These are phyloP conservation scores for Aristolochia californica DNA, from an alignment of 164 flowering plant species.

Conservation along the genomic window DNA sequence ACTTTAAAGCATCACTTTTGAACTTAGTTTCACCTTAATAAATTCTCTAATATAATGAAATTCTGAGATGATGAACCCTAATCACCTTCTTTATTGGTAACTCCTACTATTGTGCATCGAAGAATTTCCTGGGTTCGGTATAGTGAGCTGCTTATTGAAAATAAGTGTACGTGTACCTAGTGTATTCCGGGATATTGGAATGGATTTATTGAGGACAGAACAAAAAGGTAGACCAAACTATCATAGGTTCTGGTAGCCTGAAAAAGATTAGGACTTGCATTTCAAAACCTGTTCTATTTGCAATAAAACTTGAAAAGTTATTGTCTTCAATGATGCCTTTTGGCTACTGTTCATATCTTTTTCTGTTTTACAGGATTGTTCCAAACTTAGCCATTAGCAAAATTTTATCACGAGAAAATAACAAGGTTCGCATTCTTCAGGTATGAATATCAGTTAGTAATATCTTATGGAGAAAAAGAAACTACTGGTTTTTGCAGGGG, in stretches of 20 bases:
- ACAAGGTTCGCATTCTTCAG: slow-evolving; percentile 92
- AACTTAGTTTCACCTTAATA: too few relatives aligned
- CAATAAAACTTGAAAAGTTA: neutral
- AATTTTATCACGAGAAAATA: slow-evolving; percentile 76
- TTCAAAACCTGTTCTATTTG: neutral
- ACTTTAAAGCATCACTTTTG: too few relatives aligned
- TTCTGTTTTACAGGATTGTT: slow-evolving; percentile 58
- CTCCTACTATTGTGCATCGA: neutral
- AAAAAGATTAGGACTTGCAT: too few relatives aligned
- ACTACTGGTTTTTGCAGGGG: too few relatives aligned
- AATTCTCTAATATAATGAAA: neutral
- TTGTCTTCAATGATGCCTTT: neutral
- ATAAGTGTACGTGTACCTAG: neutral
- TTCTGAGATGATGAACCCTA: neutral
- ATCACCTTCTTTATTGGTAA: neutral
- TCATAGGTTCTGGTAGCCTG: too few relatives aligned
- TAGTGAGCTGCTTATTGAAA: neutral
- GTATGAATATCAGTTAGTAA: slow-evolving; percentile 33
- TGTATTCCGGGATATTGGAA: too few relatives aligned
- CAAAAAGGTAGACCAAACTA: too few relatives aligned
- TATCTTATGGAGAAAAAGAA: neutral
- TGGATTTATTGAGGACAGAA: too few relatives aligned
- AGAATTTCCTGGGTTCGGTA: neutral
- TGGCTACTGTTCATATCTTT: neutral
- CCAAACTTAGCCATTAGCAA: slow-evolving; percentile 93